Evolutionary conservation across 441 rosid species (phyloP).

Genomic region (Pelargonium fulgidum): DNA sequence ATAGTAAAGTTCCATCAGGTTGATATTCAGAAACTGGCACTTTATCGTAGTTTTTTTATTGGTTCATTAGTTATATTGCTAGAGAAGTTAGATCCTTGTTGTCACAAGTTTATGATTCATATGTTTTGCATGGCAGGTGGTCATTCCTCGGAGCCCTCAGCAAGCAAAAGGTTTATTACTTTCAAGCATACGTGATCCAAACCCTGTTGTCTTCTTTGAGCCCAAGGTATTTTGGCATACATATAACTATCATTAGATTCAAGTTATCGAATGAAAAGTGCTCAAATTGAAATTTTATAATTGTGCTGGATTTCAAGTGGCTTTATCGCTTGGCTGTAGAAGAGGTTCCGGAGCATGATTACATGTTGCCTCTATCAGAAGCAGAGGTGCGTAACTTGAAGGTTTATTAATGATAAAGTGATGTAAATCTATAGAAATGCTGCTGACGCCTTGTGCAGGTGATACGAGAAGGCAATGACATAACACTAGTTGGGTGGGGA

Average conservation of each 20-base stretch:
- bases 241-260: neutral
- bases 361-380: conserved; percentile 73
- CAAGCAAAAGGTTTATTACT: conserved; percentile 80
- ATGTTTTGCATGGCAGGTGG: conserved; percentile 39
- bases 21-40: too few species aligned
- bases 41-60: neutral
- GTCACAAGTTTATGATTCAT: neutral
- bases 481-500: conserved; percentile 92
- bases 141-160: conserved; percentile 75
- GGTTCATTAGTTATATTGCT: neutral
- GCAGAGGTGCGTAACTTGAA: conserved; percentile 53
- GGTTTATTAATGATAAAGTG: conserved; percentile 9
- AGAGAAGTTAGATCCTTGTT: neutral
- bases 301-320: conserved; percentile 52
- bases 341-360: conserved; percentile 79
- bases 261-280: neutral
- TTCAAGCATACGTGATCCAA: conserved; percentile 73
- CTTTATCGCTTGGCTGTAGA: conserved; percentile 79
- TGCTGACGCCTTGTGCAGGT: conserved; percentile 37
- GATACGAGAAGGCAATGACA: conserved; percentile 70
- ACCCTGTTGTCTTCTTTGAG: conserved; percentile 81
- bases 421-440: conserved; percentile 18
- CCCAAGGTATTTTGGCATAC: conserved; percentile 48
- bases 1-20: neutral
- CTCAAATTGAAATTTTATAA: neutral